Evolutionary conservation across 805 yeast species (phyloP), one percentile per base, ranked within the genome.

Genomic region (Osmozyma mogii): DNA sequence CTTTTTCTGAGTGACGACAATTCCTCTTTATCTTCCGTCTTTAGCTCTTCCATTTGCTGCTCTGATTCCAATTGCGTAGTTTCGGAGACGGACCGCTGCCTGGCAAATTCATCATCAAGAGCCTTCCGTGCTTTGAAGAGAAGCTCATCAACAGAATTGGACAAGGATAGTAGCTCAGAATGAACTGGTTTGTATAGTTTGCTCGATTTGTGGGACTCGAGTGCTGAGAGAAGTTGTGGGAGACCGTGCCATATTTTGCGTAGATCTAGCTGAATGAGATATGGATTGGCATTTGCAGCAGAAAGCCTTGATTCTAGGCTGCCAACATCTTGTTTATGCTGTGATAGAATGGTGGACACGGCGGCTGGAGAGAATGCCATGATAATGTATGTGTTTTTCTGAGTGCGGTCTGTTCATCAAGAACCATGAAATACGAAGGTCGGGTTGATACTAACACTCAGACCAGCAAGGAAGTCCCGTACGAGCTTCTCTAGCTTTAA

Each of bases 1-100:
- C 47, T 22, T 21, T 36, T 33, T 8, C 47, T 23, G n/a, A 43
- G 30, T 1, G 45, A 35, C 4, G 40, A 35, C 18, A 34, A 40
- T 27, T 37, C 37, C 8, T 40, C 43, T 10, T 17, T 31, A 5
- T 24, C 28, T n/a, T 9, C 15, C 3, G 6, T 19, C 15, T 13
- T 9, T 5, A n/a, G 9, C 7, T 22, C 7, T 14, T 11, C 13
- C 13, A 5, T 4, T 7, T 23, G 9, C 3, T 17, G 9, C 15
- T n/a, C n/a, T 12, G 15, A 3, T 14, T 11, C 20, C 15, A 8
- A 7, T 4, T 6, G 7, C 5, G 22, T 4, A 13, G 25, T 21
- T 21, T 21, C 25, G 4, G 19, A 10, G 8, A n/a, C n/a, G n/a
- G n/a, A n/a, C n/a, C n/a, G n/a, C n/a, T n/a, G n/a, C n/a, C n/a